These are phyloP conservation scores for Ceratocystiopsis minuta DNA, from an alignment of 2,329 filamentous ascomycete species.

Conservation along the genomic window DNA sequence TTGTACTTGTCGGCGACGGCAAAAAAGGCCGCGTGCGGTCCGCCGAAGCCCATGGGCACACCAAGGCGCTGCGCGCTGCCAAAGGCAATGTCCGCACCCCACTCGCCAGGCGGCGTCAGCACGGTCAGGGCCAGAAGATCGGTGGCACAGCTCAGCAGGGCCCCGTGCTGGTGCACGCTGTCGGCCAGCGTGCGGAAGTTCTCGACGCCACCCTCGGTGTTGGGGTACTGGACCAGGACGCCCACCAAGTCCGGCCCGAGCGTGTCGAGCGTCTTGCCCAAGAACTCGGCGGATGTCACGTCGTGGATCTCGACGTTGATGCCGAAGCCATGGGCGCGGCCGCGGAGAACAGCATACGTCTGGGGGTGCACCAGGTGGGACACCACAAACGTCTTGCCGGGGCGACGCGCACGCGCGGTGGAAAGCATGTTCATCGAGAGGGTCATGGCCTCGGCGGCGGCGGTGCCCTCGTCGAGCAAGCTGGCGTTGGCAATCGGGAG, in stretches of 20 bases:
- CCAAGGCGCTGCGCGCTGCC: constrained; percentile 84
- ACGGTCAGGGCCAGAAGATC: constrained; percentile 77
- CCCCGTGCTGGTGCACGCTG: constrained; percentile 57
- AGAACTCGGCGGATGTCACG: constrained; percentile 40
- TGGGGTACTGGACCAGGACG: constrained; percentile 87
- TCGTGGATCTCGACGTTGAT: constrained; percentile 62
- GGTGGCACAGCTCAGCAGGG: constrained; percentile 71
- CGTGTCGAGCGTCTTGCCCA: constrained; percentile 45
- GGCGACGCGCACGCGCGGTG: constrained; percentile 49
- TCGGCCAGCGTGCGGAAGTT: constrained; percentile 61
- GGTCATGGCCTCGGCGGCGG: constrained; percentile 90
- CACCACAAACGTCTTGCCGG: constrained; percentile 68
- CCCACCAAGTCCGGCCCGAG: constrained; percentile 71
- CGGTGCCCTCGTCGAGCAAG: constrained; percentile 77
- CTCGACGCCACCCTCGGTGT: constrained; percentile 64
- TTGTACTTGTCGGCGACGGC: constrained; percentile 82
- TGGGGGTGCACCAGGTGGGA: constrained; percentile 70
- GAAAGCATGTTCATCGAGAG: constrained; percentile 67
- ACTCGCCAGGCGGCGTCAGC: constrained; percentile 79
- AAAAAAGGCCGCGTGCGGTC: constrained; percentile 95
- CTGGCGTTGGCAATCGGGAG: constrained; percentile 82
- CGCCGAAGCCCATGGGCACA: constrained; percentile 80
- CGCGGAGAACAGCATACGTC: constrained; percentile 67
- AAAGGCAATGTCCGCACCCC: constrained; percentile 88
- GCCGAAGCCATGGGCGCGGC: constrained; percentile 79